phyloP scores from a whole-genome alignment of 106 monocot species.

The Allium cepa region DNA sequence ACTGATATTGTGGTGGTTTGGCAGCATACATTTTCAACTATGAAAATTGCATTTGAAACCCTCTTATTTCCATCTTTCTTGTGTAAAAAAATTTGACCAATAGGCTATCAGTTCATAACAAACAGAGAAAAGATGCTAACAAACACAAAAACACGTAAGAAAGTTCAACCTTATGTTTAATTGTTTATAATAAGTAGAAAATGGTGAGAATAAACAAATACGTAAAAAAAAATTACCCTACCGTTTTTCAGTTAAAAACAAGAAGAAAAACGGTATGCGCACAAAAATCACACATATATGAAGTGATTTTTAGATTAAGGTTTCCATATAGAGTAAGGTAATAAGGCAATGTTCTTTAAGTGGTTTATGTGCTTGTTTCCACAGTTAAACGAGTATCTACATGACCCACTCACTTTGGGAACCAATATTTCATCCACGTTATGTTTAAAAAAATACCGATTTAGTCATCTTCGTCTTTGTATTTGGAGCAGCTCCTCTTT shows the following conservation, averaged over 20 bases:
- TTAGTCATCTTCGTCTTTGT: slow-evolving; percentile 78
- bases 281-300: not conserved
- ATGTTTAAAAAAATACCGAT: slow-evolving; percentile 31
- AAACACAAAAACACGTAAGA: no score
- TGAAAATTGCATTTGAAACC: not conserved
- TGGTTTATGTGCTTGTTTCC: not conserved
- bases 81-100: not conserved
- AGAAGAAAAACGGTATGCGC: not conserved
- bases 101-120: no score
- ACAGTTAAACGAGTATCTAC: no score
- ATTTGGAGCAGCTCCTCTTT: slow-evolving; percentile 38
- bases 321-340: not conserved
- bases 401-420: not conserved
- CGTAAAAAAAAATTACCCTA: no score
- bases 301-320: not conserved
- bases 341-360: not conserved
- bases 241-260: not conserved
- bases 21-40: not conserved
- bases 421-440: not conserved
- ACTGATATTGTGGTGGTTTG: no score
- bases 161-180: no score
- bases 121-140: no score
- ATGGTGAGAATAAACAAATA: no score
- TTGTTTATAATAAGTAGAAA: no score
- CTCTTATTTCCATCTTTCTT: not conserved